phyloP scores from a whole-genome alignment of 257 asterid species.

The Solanum phureja region DNA sequence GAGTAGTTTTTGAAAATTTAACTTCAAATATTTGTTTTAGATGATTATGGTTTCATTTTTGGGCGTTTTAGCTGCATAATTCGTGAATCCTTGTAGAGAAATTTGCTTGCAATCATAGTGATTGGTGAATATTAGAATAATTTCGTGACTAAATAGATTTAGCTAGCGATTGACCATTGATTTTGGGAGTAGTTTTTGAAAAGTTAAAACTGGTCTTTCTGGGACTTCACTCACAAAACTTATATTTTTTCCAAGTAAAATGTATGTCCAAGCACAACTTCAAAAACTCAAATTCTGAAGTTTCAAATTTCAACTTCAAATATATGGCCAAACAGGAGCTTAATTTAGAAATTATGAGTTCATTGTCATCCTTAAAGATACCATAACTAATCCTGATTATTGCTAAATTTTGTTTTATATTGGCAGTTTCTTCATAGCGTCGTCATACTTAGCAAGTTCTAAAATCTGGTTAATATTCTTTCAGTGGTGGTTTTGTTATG shows the following conservation, averaged over 20 bases:
- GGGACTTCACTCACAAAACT: background rate
- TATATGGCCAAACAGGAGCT: background rate
- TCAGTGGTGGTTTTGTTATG: background rate
- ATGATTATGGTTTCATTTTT: background rate
- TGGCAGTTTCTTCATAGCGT: background rate
- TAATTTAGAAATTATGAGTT: background rate
- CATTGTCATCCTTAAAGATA: background rate
- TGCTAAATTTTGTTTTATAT: background rate
- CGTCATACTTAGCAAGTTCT: background rate
- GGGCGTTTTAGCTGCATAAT: background rate
- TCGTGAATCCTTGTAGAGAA: background rate
- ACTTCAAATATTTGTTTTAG: background rate
- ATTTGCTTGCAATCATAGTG: background rate
- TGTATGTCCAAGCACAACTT: background rate
- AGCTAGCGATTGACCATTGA: background rate
- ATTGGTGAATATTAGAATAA: background rate
- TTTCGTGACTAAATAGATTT: background rate
- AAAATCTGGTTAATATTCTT: background rate
- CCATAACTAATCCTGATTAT: background rate
- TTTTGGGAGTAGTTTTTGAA: background rate
- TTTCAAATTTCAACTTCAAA: background rate
- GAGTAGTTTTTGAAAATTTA: background rate
- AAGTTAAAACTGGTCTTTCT: background rate
- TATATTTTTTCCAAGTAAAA: background rate
- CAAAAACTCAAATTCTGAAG: background rate